Conservation (phyloP, 1,284 basidiomycete genomes). For the Coniophora puteana region DNA sequence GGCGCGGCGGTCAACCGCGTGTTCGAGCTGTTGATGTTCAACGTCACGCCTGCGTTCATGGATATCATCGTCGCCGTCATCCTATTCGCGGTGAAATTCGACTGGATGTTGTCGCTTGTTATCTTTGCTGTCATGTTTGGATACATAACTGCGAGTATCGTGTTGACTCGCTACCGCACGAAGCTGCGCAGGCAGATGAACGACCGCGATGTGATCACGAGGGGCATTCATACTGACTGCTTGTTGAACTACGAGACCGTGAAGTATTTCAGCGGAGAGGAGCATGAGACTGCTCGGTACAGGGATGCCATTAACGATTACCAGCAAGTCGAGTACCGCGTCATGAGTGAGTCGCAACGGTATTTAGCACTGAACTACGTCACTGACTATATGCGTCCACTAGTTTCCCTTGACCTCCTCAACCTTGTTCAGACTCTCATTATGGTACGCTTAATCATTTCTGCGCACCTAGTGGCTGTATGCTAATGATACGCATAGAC, state of each 20-base stretch:
- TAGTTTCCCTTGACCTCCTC: slow-evolving; percentile 68
- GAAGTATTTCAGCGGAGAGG: slow-evolving; percentile 83
- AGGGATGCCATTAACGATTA: slow-evolving; percentile 72
- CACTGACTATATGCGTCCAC: slow-evolving; percentile 7
- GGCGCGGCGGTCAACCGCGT: slow-evolving; percentile 84
- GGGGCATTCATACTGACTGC: slow-evolving; percentile 78
- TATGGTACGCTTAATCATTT: slow-evolving; percentile 44
- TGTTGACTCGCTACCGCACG: slow-evolving; percentile 71
- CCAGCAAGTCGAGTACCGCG: slow-evolving; percentile 71
- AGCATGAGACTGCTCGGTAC: slow-evolving; percentile 76
- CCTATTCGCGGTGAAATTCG: slow-evolving; percentile 61
- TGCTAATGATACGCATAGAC: slow-evolving; percentile 38
- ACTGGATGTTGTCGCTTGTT: slow-evolving; percentile 65
- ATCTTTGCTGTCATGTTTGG: slow-evolving; percentile 75
- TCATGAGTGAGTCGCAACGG: slow-evolving; percentile 50
- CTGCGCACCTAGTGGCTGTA: neutral
- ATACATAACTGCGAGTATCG: slow-evolving; percentile 64
- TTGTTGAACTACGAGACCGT: slow-evolving; percentile 83
- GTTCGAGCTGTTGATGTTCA: slow-evolving; percentile 77
- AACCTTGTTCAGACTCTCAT: slow-evolving; percentile 80
- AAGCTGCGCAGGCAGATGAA: slow-evolving; percentile 73
- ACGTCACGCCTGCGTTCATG: slow-evolving; percentile 74
- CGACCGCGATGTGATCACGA: slow-evolving; percentile 69
- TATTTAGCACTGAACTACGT: slow-evolving; percentile 3
- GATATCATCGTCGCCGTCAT: slow-evolving; percentile 72